A percentile compares a stretch with the other conserved stretches of the same genome.
Evolutionary conservation across 2,329 filamentous ascomycete genomes (phyloP).

Genomic region (Cercospora brassicicola): DNA sequence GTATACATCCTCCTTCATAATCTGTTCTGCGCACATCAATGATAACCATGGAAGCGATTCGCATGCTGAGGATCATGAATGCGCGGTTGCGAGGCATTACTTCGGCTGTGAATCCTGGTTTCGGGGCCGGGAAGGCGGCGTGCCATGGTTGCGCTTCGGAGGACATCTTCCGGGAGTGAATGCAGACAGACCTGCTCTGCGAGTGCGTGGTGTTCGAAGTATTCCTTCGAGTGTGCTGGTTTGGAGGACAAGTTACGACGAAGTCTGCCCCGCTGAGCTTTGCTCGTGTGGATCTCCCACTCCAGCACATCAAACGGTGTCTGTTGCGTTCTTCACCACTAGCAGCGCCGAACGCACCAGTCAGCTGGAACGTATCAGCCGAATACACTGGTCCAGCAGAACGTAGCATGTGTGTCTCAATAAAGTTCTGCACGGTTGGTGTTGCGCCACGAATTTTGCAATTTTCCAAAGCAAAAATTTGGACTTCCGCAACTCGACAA

Average conservation of each 20-base stretch:
- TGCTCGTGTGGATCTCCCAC: neutral
- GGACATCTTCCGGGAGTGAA: slow-evolving; percentile 20
- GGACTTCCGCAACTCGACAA: too few relatives aligned
- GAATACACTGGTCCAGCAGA: too few relatives aligned
- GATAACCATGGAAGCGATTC: slow-evolving; percentile 43
- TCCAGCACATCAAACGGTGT: too few relatives aligned
- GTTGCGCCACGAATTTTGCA: too few relatives aligned
- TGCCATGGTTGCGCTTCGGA: slow-evolving; percentile 40
- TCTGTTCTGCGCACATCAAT: slow-evolving; percentile 51
- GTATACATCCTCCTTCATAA: slow-evolving; percentile 49
- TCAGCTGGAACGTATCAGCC: too few relatives aligned
- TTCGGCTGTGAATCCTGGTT: slow-evolving; percentile 37
- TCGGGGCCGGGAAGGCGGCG: slow-evolving; percentile 46
- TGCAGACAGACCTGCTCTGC: neutral
- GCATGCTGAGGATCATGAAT: slow-evolving; percentile 39
- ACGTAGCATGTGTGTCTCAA: too few relatives aligned
- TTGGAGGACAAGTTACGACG: neutral
- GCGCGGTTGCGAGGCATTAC: slow-evolving; percentile 43
- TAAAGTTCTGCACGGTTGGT: too few relatives aligned
- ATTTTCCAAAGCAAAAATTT: neutral
- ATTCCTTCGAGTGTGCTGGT: neutral
- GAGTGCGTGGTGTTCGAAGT: neutral
- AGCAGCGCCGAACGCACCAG: too few relatives aligned
- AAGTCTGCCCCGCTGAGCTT: neutral
- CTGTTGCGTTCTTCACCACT: too few relatives aligned